These are phyloP conservation scores for Aspergillus avenaceus DNA, from an alignment of 495 filamentous ascomycete genomes.

Conservation along the genomic window DNA sequence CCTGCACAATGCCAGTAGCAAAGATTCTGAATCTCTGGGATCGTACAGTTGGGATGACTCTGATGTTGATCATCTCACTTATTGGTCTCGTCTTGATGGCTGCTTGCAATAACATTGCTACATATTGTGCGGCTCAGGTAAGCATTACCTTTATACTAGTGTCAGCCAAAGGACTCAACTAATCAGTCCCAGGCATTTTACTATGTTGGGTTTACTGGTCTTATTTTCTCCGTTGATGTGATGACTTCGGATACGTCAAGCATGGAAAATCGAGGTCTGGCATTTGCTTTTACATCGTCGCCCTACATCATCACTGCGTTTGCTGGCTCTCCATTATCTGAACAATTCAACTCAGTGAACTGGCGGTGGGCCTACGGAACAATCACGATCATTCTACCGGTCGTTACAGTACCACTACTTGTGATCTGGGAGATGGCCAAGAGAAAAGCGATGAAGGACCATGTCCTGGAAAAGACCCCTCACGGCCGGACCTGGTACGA, in stretches of 20 bases:
- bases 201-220: constrained; percentile 43
- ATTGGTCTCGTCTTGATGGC: constrained; percentile 48
- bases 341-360: neutral
- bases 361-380: constrained; percentile 59
- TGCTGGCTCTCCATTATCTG: neutral
- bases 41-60: constrained; percentile 46
- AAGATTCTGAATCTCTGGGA: constrained; percentile 67
- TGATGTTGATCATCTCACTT: constrained; percentile 33
- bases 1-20: constrained; percentile 57
- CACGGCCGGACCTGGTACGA: neutral
- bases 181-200: constrained; percentile 47
- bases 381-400: constrained; percentile 52
- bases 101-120: constrained; percentile 37
- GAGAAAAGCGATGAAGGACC: constrained; percentile 44
- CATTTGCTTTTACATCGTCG: constrained; percentile 48
- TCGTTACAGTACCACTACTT: constrained; percentile 42
- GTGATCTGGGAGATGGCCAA: constrained; percentile 26
- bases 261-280: constrained; percentile 50
- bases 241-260: constrained; percentile 49
- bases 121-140: constrained; percentile 46
- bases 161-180: neutral
- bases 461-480: constrained; percentile 15
- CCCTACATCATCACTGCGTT: constrained; percentile 51
- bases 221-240: constrained; percentile 56
- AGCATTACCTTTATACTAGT: neutral